These are phyloP conservation scores for Crithidia sp. DNA, from an alignment of 208 protist genomes.

Conservation along the genomic window DNA sequence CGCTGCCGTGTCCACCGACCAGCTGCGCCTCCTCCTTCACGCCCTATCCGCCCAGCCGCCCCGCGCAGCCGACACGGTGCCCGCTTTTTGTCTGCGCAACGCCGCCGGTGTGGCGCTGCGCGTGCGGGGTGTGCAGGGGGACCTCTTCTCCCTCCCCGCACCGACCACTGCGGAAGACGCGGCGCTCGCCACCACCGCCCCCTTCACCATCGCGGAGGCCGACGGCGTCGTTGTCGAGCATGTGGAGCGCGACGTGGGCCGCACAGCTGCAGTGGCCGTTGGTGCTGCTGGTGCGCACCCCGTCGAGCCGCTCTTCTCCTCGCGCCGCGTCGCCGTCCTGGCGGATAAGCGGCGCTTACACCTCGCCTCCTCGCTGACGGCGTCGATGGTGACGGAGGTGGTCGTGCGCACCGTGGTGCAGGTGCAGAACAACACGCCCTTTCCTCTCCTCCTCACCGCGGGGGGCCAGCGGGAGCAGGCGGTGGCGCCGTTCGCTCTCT, in stretches of 20 bases:
- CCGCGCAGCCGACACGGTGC: neutral
- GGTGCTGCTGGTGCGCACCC: neutral
- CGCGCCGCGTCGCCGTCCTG: slow-evolving; percentile 13
- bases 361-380: slow-evolving; percentile 19
- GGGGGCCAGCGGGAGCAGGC: slow-evolving; percentile 16
- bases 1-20: slow-evolving; percentile 28
- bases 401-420: slow-evolving; percentile 32
- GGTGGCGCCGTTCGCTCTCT: slow-evolving; percentile 24
- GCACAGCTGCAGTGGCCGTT: neutral
- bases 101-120: slow-evolving; percentile 11
- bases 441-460: slow-evolving; percentile 24
- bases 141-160: slow-evolving; percentile 8
- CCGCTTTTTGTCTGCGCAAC: slow-evolving; percentile 9
- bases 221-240: slow-evolving; percentile 30
- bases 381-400: slow-evolving; percentile 14
- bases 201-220: slow-evolving; percentile 13
- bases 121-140: slow-evolving; percentile 20
- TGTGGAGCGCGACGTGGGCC: slow-evolving; percentile 23
- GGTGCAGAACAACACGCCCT: slow-evolving; percentile 33
- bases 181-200: neutral
- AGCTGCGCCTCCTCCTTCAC: slow-evolving; percentile 26
- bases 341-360: slow-evolving; percentile 32
- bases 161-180: neutral
- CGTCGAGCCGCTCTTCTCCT: slow-evolving; percentile 17
- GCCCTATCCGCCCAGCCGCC: neutral